Base-by-base conservation (phyloP, 768 basidiomycete genomes). In the Plicaturopsis crispa region DNA sequence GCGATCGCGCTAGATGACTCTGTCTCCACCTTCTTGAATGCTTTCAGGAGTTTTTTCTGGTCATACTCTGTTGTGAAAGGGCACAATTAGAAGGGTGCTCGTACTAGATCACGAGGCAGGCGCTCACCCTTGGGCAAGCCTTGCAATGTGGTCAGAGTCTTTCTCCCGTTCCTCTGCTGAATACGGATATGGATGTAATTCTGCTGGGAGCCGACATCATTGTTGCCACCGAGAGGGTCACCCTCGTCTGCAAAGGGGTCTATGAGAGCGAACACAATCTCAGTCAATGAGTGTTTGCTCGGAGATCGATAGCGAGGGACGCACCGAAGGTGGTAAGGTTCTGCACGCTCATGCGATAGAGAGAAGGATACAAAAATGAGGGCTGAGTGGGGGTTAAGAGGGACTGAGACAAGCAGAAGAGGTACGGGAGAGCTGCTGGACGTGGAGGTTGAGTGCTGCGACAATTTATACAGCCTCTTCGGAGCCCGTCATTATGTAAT, bases 101-200 rank as follows among this genome's bases (percentile, higher is more conserved):
- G 38, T n/a, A 31, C 10, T 26, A 43, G 39, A 40, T 16, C 19
- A 23, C 40, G 36, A 42, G 30, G 34, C 33, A 38, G 31, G n/a
- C 22, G 65, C 78, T 48, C 48, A 88, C 88, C 78, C 64, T 85
- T 90, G 39, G 89, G 87, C 48, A 99, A 63, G 45, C 96, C 96
- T 64, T 98, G 93, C 50, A 98, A 72, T 42, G 93, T 99, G 30
- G 96, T 99, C 70, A 97, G 65, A 45, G 92, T 96, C 75, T 99
- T 99, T 56, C 96, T 78, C 46, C 96, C 96, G 77, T 98, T 99
- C 57, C 96, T 79, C 66, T 99, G 96, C 64, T 99, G 96, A 54
- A 99, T 87, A 70, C 96, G 90, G 57, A 94, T 87, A 62, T 93
- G 90, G 60, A 93, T 86, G 62, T 89, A 83, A 59, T 88, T 79